Evolutionary conservation across 2,329 filamentous ascomycete species (phyloP), one percentile per base, ranked within the genome.

Genomic region (Beauveria sp.): DNA sequence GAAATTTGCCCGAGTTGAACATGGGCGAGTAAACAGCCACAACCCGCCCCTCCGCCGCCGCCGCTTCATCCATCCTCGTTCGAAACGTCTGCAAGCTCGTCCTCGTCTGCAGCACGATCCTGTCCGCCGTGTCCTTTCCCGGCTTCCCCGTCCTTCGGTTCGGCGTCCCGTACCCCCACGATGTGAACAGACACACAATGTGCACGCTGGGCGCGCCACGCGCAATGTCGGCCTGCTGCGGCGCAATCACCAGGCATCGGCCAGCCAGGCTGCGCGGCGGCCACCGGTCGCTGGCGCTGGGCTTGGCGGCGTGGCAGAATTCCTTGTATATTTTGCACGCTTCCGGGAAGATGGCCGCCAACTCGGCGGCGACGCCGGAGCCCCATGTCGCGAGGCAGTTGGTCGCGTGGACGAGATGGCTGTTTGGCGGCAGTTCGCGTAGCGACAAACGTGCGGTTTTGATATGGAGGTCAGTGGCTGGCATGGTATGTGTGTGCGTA

Each of bases 321-420:
- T 7, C 54, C 5, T 67, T 65, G 63, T 72, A 72, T 2, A 61
- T 61, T 20, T 45, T 49, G n/a, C 58, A 69, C 1, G 71, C 68
- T 1, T 63, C 62, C 0, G 70, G 70, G 10, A 72, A 72, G 5
- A 69, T 62, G 1, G 30, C n/a, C 0, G 63, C 65, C 0, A 73
- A 65, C 49, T 71, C 69, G 18, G 65, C 62, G 6, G 70, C 69
- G 43, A 72, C 66, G 18, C 71, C 70, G 1, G 66, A 63, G 34
- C 69, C 71, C 70, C 71, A 73, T 43, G 65, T 62, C 1, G 63
- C 71, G 49, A 72, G 65, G 62, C 70, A 72, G 40, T 72, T 72
- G 34, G 70, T 72, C 1, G 69, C 69, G 42, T 73, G 71, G 8
- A 71, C 66, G 54, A 73, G 65, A 51, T 70, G 68, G 49, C 61